Evolutionary conservation across 495 filamentous ascomycete species (phyloP), one percentile per base, ranked within the genome.

Genomic region (Aspergillus haitiensis): DNA sequence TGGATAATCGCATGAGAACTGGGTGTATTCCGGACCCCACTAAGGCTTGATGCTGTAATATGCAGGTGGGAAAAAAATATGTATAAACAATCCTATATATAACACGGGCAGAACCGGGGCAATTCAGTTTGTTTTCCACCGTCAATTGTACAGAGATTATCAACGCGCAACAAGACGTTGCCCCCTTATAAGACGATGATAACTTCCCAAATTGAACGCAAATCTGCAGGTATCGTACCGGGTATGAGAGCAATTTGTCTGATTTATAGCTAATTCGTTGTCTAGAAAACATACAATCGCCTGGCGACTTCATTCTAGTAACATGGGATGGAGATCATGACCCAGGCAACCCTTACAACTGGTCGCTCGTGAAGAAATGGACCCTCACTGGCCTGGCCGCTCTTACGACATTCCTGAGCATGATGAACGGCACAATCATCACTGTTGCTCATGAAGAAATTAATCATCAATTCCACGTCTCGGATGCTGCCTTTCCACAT

Each of bases 311-410:
- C 36, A 31, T 42, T 8, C 11, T 55, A 7, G 52, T 55, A 7
- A 45, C 49, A 11, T 48, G 50, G 50, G 42, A 60, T 11, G 50
- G 42, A 3, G 15, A 27, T 16, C 7, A 54, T 3, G 83, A 87
- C 65, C 75, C 76, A 2, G 73, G 69, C 13, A 86, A 87, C 60
- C 85, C 85, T 7, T 79, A 77, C 72, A 87, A 87, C 70, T 88
- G 85, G 85, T 72, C 85, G 9, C 53, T 68, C 13, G 64, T 71
- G 39, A 78, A 78, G 60, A 75, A 75, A 67, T 75, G 73, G 73
- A 62, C 61, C 7, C 47, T 73, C 3, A 75, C 70, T 1, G 21
- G 49, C 4, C 42, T 70, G 7, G 67, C 70, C 8, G 62, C 62
- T 3, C 65, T 74, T 36, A 58, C 67, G 18, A 72, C 68, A 7